Conservation (phyloP, 1,284 basidiomycete species). For the Singerocomus rubriflavus region DNA sequence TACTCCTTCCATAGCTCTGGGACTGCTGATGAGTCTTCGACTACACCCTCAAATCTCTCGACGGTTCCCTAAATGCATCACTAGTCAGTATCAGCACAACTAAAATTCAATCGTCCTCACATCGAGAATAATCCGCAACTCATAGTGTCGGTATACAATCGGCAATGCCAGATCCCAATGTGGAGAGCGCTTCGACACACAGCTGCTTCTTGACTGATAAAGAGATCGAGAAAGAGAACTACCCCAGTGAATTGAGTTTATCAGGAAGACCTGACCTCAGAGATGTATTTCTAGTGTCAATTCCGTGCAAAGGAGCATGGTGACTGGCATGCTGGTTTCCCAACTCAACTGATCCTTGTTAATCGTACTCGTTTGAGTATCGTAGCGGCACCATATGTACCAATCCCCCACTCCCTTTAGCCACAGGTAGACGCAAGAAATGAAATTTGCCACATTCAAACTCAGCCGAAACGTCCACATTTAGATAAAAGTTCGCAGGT, state of each 20-base stretch:
- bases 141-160: not conserved
- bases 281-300: too few relatives aligned
- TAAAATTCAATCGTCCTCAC: too few relatives aligned
- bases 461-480: too few relatives aligned
- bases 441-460: too few relatives aligned
- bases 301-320: too few relatives aligned
- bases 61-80: not conserved
- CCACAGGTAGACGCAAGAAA: too few relatives aligned
- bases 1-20: not conserved
- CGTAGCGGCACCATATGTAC: too few relatives aligned
- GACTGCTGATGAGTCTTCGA: not conserved
- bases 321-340: too few relatives aligned
- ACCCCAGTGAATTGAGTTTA: conserved; percentile 42
- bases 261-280: conserved; percentile 38
- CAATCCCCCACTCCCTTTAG: too few relatives aligned
- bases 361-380: too few relatives aligned
- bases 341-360: too few relatives aligned
- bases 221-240: conserved; percentile 43
- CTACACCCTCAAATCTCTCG: not conserved
- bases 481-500: too few relatives aligned
- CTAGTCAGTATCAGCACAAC: not conserved
- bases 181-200: not conserved
- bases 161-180: not conserved
- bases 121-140: not conserved
- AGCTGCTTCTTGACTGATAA: not conserved